Evolutionary conservation across 2,329 filamentous ascomycete species (phyloP).

Genomic region (Ophiocordyceps robertsii): DNA sequence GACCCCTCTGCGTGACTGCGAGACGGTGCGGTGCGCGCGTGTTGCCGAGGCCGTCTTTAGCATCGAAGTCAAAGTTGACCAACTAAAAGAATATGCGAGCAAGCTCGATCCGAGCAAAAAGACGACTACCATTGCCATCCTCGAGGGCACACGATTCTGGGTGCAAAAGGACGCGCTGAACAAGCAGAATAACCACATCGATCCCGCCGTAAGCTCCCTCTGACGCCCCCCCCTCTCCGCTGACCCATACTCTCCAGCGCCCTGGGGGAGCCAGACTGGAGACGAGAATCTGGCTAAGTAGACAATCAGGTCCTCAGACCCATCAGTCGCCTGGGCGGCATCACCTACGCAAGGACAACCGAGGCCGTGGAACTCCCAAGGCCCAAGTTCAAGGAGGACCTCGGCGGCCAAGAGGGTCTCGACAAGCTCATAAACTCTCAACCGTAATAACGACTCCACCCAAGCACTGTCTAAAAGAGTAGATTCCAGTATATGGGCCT

Average conservation of each 20-base stretch:
- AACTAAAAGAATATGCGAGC: conserved; percentile 66
- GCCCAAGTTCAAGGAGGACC: conserved; percentile 40
- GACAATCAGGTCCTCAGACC: conserved; percentile 50
- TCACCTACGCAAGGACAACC: conserved; percentile 62
- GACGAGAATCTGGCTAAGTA: no score
- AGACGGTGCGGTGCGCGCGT: conserved; percentile 54
- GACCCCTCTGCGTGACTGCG: conserved; percentile 50
- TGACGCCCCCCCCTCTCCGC: conserved; percentile 3
- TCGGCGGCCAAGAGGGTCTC: conserved; percentile 38
- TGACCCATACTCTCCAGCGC: no score
- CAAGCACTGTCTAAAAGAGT: no score
- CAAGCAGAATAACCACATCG: conserved; percentile 58
- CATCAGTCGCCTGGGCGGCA: conserved; percentile 69
- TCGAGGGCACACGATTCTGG: conserved; percentile 84
- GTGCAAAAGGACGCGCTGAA: conserved; percentile 79
- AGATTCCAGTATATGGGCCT: no score
- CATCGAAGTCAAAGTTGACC: conserved; percentile 68
- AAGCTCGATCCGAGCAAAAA: conserved; percentile 56
- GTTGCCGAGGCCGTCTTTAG: conserved; percentile 75
- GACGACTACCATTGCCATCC: conserved; percentile 58
- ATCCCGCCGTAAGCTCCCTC: conserved; percentile 43
- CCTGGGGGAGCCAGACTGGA: no score
- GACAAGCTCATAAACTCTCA: conserved; percentile 34
- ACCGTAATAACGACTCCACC: background rate
- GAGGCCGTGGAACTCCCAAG: conserved; percentile 61